These are phyloP conservation scores for Metschnikowia proteae DNA, from an alignment of 805 yeast species.

Conservation along the genomic window DNA sequence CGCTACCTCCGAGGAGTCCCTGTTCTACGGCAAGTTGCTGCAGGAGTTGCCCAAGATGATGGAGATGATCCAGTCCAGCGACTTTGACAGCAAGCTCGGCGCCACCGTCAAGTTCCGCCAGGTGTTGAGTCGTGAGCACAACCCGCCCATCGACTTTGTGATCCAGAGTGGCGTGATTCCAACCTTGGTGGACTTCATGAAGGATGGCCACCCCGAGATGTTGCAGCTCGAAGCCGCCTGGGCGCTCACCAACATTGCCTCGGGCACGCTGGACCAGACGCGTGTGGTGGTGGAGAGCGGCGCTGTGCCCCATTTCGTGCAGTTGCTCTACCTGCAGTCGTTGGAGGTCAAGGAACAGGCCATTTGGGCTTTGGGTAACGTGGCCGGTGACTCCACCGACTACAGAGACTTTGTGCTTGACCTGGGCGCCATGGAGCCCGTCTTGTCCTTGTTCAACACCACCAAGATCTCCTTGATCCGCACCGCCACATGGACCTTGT, in stretches of 20 bases:
- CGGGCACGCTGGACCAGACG: slow-evolving; percentile 89
- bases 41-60: slow-evolving; percentile 83
- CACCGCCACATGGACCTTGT: slow-evolving; percentile 97
- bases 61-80: slow-evolving; percentile 69
- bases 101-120: slow-evolving; percentile 94
- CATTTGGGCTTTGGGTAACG: slow-evolving; percentile 98
- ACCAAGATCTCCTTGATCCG: slow-evolving; percentile 87
- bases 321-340: slow-evolving; percentile 73
- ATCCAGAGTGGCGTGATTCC: slow-evolving; percentile 94
- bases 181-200: slow-evolving; percentile 81
- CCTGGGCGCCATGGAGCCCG: slow-evolving; percentile 86
- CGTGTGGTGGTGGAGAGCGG: slow-evolving; percentile 86
- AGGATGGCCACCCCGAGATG: slow-evolving; percentile 67
- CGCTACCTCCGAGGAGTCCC: slow-evolving; percentile 48
- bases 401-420: slow-evolving; percentile 86
- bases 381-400: slow-evolving; percentile 92
- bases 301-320: slow-evolving; percentile 89
- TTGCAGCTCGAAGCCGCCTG: slow-evolving; percentile 97
- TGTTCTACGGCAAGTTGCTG: slow-evolving; percentile 38
- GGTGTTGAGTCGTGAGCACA: slow-evolving; percentile 85
- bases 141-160: slow-evolving; percentile 93
- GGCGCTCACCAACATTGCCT: slow-evolving; percentile 98
- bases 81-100: slow-evolving; percentile 73
- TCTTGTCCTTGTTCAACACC: slow-evolving; percentile 70
- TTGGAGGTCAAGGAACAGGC: slow-evolving; percentile 97